Percentiles rank a stretch among this genome's conserved stretches.
Evolutionary conservation across 1,284 basidiomycete species (phyloP).

Genomic region (Earliella scabrosa): DNA sequence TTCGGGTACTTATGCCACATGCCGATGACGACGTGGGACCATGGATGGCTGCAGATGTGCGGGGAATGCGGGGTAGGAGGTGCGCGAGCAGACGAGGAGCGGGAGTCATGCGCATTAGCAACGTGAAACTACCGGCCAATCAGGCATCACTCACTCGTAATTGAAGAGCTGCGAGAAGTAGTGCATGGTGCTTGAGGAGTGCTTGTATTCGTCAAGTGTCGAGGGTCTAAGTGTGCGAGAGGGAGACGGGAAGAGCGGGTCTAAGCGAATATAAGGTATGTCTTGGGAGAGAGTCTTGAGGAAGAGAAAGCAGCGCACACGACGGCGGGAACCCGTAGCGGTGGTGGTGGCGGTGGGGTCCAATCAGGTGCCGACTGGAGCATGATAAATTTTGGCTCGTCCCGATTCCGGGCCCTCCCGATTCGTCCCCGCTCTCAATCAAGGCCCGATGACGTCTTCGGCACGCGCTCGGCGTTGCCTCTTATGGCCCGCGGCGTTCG

Average conservation of each 20-base stretch:
- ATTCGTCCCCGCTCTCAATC: background rate
- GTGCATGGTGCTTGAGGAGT: slow-evolving; percentile 52
- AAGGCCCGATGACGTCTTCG: background rate
- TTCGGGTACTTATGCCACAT: slow-evolving; percentile 98
- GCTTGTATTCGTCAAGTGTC: background rate
- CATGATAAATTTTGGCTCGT: slow-evolving; percentile 19
- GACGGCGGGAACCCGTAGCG: slow-evolving; percentile 14
- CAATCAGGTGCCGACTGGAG: slow-evolving; percentile 22
- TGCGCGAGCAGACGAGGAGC: background rate
- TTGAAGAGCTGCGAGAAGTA: slow-evolving; percentile 77
- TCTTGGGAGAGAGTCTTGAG: slow-evolving; percentile 8
- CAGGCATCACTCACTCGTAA: slow-evolving; percentile 58
- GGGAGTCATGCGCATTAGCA: slow-evolving; percentile 13
- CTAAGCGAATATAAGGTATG: slow-evolving; percentile 20
- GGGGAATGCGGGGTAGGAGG: background rate
- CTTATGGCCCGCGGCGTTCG: background rate
- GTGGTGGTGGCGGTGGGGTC: slow-evolving; percentile 12
- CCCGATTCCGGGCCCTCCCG: slow-evolving; percentile 7
- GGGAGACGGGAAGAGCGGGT: background rate
- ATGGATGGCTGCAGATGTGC: slow-evolving; percentile 67
- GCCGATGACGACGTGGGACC: slow-evolving; percentile 85
- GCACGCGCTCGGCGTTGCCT: background rate
- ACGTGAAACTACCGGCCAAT: background rate
- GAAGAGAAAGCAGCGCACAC: slow-evolving; percentile 18
- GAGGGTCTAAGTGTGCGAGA: background rate